Conservation (phyloP, 2,329 filamentous ascomycete species). For the Tolypocladium sp. region DNA sequence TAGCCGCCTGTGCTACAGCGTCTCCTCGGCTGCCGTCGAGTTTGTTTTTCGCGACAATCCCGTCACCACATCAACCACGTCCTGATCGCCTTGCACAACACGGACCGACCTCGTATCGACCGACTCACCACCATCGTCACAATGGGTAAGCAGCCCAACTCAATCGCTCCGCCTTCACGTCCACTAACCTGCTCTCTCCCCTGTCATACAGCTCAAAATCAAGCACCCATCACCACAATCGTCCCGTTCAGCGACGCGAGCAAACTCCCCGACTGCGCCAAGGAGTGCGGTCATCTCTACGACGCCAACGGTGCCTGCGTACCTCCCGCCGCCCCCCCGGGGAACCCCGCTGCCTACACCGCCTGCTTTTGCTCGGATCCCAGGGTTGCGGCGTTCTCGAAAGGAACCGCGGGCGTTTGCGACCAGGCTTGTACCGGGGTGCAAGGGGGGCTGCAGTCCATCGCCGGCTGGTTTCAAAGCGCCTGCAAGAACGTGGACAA, state of each 20-base stretch:
- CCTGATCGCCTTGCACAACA: neutral
- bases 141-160: neutral
- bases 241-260: conserved; percentile 38
- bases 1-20: neutral
- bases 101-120: neutral
- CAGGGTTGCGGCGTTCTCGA: conserved; percentile 48
- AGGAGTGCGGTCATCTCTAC: conserved; percentile 49
- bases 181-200: neutral
- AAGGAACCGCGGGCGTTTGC: conserved; percentile 51
- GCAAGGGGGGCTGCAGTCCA: conserved; percentile 37
- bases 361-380: conserved; percentile 66
- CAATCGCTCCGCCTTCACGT: neutral
- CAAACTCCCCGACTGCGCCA: conserved; percentile 52
- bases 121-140: neutral
- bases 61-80: too few species aligned
- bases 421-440: conserved; percentile 44
- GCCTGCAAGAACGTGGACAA: conserved; percentile 45
- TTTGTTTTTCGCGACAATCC: too few species aligned
- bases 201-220: neutral
- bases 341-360: conserved; percentile 45
- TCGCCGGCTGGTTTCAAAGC: conserved; percentile 62
- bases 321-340: conserved; percentile 41
- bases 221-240: conserved; percentile 36
- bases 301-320: conserved; percentile 66
- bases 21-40: neutral